These are phyloP conservation scores for Trichoderma guizhouense DNA, from an alignment of 2,329 filamentous ascomycete genomes.

Conservation along the genomic window DNA sequence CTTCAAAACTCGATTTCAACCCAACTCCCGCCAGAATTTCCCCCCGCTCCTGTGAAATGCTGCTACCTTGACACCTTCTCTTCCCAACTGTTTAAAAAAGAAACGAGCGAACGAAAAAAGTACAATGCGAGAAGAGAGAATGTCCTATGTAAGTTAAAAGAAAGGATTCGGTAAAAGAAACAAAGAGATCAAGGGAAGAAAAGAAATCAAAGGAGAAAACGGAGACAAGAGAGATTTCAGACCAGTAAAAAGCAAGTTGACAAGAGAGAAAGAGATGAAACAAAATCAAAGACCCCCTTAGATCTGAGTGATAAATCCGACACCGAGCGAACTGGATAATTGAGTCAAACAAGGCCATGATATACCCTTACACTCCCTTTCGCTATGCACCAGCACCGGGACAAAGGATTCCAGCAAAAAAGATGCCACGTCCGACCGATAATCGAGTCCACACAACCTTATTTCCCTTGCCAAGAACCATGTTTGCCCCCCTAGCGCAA, in stretches of 20 bases:
- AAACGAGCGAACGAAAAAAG: conserved; percentile 12
- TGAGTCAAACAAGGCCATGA: conserved; percentile 38
- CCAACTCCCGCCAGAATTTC: conserved; percentile 11
- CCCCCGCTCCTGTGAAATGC: conserved; percentile 11
- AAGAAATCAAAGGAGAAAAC: conserved; percentile 20
- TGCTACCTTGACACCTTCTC: conserved; percentile 12
- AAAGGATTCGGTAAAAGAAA: neutral
- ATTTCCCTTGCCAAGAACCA: conserved; percentile 20
- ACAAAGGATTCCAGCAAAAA: conserved; percentile 42
- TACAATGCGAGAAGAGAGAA: conserved; percentile 10
- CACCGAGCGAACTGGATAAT: conserved; percentile 30
- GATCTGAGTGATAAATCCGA: conserved; percentile 21
- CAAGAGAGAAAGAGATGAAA: conserved; percentile 20
- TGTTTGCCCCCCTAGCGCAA: conserved; percentile 19
- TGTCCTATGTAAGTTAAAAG: conserved; percentile 5
- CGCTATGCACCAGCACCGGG: conserved; percentile 43
- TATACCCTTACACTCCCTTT: conserved; percentile 42
- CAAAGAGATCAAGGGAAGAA: neutral
- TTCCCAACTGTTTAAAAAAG: neutral
- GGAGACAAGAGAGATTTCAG: conserved; percentile 23
- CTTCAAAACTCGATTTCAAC: neutral
- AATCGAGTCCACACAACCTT: conserved; percentile 22
- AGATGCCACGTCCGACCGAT: conserved; percentile 28
- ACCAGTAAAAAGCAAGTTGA: conserved; percentile 18
- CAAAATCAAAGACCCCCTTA: conserved; percentile 16